These are phyloP conservation scores for Adansonia madagascariensis DNA, from an alignment of 441 rosid genomes.

Conservation along the genomic window DNA sequence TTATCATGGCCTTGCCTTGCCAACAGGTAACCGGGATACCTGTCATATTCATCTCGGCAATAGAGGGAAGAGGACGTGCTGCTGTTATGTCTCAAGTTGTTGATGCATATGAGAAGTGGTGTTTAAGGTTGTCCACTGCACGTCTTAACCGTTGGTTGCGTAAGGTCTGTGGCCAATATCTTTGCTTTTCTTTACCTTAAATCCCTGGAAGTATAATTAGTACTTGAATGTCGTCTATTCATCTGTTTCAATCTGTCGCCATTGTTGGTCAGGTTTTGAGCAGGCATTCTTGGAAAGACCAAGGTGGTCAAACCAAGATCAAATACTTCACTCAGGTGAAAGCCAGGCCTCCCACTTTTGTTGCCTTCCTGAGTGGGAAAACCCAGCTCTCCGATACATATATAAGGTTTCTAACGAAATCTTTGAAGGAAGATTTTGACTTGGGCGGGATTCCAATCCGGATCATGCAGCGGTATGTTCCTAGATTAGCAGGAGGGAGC, in stretches of 20 bases:
- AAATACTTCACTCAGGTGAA: slow-evolving; percentile 96
- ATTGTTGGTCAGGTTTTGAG: slow-evolving; percentile 69
- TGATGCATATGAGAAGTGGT: slow-evolving; percentile 79
- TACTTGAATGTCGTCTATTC: background rate
- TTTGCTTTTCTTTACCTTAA: background rate
- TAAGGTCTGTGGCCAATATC: slow-evolving; percentile 53
- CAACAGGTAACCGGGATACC: slow-evolving; percentile 83
- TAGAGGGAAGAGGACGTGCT: slow-evolving; percentile 78
- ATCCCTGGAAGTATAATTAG: background rate
- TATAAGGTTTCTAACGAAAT: slow-evolving; percentile 73
- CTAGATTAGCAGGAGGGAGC: slow-evolving; percentile 35
- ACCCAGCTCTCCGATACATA: slow-evolving; percentile 64
- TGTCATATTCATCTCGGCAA: slow-evolving; percentile 76
- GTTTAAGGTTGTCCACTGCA: slow-evolving; percentile 82
- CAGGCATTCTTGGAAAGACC: slow-evolving; percentile 95
- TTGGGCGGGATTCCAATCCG: slow-evolving; percentile 90
- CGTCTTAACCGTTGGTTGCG: slow-evolving; percentile 91
- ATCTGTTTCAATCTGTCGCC: background rate
- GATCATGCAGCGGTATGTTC: slow-evolving; percentile 68
- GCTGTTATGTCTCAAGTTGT: slow-evolving; percentile 74
- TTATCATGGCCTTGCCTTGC: slow-evolving; percentile 13
- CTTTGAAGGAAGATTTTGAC: slow-evolving; percentile 92
- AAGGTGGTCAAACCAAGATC: slow-evolving; percentile 81
- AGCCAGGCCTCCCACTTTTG: slow-evolving; percentile 95
- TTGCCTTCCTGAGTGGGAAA: slow-evolving; percentile 78